These are phyloP conservation scores for Myxozyma monticola DNA, from an alignment of 805 yeast genomes.

Conservation along the genomic window DNA sequence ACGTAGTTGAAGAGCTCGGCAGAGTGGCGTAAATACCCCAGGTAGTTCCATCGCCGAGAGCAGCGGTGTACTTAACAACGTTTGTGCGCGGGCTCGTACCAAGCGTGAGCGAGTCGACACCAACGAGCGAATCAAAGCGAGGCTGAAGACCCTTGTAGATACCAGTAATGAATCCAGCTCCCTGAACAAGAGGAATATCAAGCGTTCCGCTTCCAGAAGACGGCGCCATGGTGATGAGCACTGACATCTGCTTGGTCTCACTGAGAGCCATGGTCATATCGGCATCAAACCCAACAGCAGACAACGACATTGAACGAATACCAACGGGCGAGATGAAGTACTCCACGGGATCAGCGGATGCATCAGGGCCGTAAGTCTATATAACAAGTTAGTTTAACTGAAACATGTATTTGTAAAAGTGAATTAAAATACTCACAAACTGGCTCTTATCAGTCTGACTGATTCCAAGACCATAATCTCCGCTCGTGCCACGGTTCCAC, in stretches of 20 bases:
- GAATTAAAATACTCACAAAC: slow-evolving; percentile 44
- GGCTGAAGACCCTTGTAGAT: slow-evolving; percentile 42
- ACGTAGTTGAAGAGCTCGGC: slow-evolving; percentile 36
- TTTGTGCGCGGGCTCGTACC: slow-evolving; percentile 44
- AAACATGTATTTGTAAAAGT: background rate
- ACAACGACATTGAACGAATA: slow-evolving; percentile 55
- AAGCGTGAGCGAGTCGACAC: slow-evolving; percentile 53
- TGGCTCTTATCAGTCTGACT: slow-evolving; percentile 53
- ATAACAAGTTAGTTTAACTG: background rate
- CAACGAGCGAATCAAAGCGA: slow-evolving; percentile 46
- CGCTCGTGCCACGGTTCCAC: slow-evolving; percentile 49
- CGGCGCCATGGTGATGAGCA: slow-evolving; percentile 25
- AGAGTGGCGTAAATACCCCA: slow-evolving; percentile 69
- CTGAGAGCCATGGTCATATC: slow-evolving; percentile 34
- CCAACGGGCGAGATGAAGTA: slow-evolving; percentile 60
- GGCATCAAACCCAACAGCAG: slow-evolving; percentile 51
- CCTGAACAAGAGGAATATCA: slow-evolving; percentile 51
- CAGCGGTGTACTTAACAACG: slow-evolving; percentile 55
- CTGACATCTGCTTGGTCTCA: slow-evolving; percentile 30
- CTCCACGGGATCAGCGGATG: slow-evolving; percentile 44
- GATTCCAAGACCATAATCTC: slow-evolving; percentile 56
- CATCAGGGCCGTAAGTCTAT: slow-evolving; percentile 43
- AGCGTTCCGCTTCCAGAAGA: slow-evolving; percentile 15
- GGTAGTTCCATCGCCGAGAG: slow-evolving; percentile 53
- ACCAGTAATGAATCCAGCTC: slow-evolving; percentile 60